Evolutionary conservation across 225 moss, liverwort and hornwort genomes (phyloP).

Genomic region (Thuidium tamariscinum): DNA sequence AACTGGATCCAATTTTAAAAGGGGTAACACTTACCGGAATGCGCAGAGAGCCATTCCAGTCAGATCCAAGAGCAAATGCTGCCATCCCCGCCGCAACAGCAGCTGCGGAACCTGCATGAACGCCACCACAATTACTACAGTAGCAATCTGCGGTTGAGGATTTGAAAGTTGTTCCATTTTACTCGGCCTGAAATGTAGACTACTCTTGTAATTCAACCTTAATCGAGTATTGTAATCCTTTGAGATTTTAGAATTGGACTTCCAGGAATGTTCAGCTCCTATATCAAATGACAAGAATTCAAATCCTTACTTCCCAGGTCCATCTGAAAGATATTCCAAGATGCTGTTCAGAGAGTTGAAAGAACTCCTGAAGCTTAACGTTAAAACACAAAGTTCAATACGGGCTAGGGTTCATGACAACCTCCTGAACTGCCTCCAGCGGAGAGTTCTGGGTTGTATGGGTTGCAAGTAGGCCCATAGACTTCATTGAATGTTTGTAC

Average conservation of each 20-base stretch:
- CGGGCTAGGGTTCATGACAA: constrained; percentile 7
- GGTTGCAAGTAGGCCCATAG: constrained; percentile 66
- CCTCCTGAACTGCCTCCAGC: constrained; percentile 89
- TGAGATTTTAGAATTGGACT: background rate
- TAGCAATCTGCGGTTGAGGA: background rate
- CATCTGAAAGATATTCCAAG: background rate
- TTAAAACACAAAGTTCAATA: background rate
- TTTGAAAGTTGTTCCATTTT: background rate
- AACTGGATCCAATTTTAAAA: background rate
- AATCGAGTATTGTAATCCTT: background rate
- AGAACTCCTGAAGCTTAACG: background rate
- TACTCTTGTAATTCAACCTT: background rate
- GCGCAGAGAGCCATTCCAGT: constrained; percentile 71
- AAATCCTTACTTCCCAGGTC: background rate
- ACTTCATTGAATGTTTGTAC: constrained; percentile 78
- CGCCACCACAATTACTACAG: background rate
- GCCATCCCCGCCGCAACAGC: constrained; percentile 69
- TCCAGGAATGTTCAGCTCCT: background rate
- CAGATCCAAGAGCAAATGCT: constrained; percentile 68
- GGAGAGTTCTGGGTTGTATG: constrained; percentile 44
- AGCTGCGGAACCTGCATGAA: constrained; percentile 64
- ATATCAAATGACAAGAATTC: background rate
- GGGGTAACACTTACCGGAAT: constrained; percentile 37
- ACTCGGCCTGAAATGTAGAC: background rate
- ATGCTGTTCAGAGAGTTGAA: background rate